Conservation (phyloP, 148 eudicot genomes). For the Pharnaceum exiguum region DNA sequence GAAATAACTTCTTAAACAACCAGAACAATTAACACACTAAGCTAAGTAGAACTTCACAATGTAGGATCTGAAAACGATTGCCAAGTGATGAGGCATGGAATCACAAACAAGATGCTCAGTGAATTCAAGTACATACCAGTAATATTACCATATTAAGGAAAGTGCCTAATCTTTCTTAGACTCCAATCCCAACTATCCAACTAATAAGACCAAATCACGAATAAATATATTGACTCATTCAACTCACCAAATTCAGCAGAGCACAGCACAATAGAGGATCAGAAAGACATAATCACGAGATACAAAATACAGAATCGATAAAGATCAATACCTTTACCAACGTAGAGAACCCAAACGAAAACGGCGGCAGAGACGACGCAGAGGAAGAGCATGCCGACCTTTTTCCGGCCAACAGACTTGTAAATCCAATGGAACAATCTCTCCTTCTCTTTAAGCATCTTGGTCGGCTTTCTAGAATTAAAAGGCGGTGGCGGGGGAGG, state of each 20-base stretch:
- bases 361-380: constrained; percentile 69
- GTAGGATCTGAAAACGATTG: constrained; percentile 1
- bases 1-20: not conserved
- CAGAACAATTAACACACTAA: not conserved
- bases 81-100: too few relatives aligned
- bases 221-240: too few relatives aligned
- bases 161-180: too few relatives aligned
- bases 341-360: constrained; percentile 71
- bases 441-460: constrained; percentile 88
- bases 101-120: too few relatives aligned
- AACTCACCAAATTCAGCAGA: too few relatives aligned
- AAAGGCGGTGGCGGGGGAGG: constrained; percentile 28
- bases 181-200: too few relatives aligned
- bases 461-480: constrained; percentile 46
- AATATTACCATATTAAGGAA: too few relatives aligned
- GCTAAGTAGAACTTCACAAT: constrained; percentile 13
- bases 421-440: constrained; percentile 64
- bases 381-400: constrained; percentile 90
- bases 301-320: not conserved
- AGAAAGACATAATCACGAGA: not conserved
- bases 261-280: not conserved
- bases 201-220: too few relatives aligned
- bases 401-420: constrained; percentile 70
- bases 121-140: too few relatives aligned
- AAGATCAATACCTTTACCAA: constrained; percentile 78